These are phyloP conservation scores for Haplographium delicatum DNA, from an alignment of 495 filamentous ascomycete genomes.

Conservation along the genomic window DNA sequence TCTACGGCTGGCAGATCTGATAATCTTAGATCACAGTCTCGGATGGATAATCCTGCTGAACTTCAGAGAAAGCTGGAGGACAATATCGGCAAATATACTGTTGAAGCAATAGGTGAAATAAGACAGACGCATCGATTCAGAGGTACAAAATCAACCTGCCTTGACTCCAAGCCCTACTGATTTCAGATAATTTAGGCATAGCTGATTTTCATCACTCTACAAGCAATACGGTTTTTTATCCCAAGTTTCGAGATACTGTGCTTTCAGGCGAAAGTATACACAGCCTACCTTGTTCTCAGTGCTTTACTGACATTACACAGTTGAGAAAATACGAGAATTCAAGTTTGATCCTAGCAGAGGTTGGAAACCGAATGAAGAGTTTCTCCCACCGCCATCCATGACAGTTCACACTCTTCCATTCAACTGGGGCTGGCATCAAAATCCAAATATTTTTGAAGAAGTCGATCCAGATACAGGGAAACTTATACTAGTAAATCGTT, in stretches of 20 bases:
- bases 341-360: constrained; percentile 62
- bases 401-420: constrained; percentile 62
- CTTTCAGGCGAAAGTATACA: constrained; percentile 57
- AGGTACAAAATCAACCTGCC: constrained; percentile 43
- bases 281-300: neutral
- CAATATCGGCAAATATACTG: constrained; percentile 60
- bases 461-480: constrained; percentile 29
- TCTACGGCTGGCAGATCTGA: neutral
- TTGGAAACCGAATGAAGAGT: constrained; percentile 50
- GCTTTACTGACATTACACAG: constrained; percentile 11
- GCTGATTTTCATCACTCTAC: constrained; percentile 74
- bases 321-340: constrained; percentile 63
- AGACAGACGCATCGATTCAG: constrained; percentile 82
- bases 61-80: constrained; percentile 65
- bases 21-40: constrained; percentile 19
- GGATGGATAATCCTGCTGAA: constrained; percentile 36
- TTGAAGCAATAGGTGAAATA: constrained; percentile 69
- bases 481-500: constrained; percentile 32
- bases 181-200: constrained; percentile 27
- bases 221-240: constrained; percentile 54
- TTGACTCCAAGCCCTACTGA: neutral
- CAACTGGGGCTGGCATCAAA: constrained; percentile 56
- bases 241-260: constrained; percentile 58
- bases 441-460: constrained; percentile 37
- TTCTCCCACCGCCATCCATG: constrained; percentile 76